Evolutionary conservation across 768 basidiomycete species (phyloP), one percentile per base, ranked within the genome.

Genomic region (Mycena vitilis): DNA sequence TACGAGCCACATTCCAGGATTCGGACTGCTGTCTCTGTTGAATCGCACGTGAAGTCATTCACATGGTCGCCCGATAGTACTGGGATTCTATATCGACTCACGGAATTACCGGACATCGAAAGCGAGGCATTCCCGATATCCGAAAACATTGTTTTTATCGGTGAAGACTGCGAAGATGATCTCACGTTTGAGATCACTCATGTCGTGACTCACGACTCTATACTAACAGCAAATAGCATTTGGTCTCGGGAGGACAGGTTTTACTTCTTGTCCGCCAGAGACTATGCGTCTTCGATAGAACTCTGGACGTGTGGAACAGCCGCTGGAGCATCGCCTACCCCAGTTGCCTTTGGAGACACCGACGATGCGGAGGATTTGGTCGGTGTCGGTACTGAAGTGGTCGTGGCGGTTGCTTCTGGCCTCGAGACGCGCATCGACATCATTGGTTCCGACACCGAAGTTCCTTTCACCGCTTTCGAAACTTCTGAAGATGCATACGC

Each of bases 31-130:
- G 60, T 68, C 18, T 60, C 63, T 25, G 59, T 53, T 0, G 59
- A 61, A 36, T 10, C 36, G 40, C 66, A 71, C 22, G 70, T 71
- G 8, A 6, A 54, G 20, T 40, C 59, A 6, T 61, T 68, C 49
- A 55, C 66, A 20, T 71, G 70, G 70, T 64, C 70, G 20, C 66
- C 70, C 11, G 70, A 71, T 44, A 71, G 66, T 56, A 59, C 54
- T 2, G 37, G 30, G 11, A 65, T 71, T 57, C 44, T 71, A 1
- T 68, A 61, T 25, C 70, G 70, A 2, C 55, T 68, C 5, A 20
- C 54, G 4, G 36, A 68, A 40, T 38, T 45, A 0, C 55, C 62
- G 2, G 63, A 48, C 60, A 13, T 63, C 4, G 70, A 71, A 34
- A 68, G 60, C 54, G 15, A 42, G 13, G 20, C 48, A n/a, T 65